Conservation (phyloP, 176 grass and related monocot species). For the Chrysopogon serrulatus region DNA sequence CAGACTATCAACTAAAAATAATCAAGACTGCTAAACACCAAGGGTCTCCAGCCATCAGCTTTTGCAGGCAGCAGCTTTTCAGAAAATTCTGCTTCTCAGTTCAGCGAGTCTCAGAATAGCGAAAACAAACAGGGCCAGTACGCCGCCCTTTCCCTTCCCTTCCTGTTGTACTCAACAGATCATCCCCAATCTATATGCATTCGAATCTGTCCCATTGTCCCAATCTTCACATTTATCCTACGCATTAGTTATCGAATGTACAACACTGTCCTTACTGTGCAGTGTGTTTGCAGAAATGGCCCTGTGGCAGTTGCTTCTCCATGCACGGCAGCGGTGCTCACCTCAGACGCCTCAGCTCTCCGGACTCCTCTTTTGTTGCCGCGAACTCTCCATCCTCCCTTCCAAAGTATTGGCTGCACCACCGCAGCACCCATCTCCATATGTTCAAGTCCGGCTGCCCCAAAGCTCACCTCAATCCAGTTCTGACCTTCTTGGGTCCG, state of each 20-base stretch:
- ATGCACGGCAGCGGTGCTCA: neutral
- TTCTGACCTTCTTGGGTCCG: slow-evolving; percentile 10
- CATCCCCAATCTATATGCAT: neutral
- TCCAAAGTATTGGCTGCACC: neutral
- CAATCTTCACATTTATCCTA: neutral
- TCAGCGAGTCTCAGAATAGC: neutral
- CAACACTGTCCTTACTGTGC: neutral
- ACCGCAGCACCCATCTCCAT: neutral
- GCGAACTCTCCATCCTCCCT: neutral
- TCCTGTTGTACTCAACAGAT: neutral
- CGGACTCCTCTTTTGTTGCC: neutral
- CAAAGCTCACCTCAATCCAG: slow-evolving; percentile 3
- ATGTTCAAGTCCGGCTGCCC: neutral
- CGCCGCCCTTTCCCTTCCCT: neutral
- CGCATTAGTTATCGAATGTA: neutral
- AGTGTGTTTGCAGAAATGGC: slow-evolving; percentile 26
- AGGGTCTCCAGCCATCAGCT: neutral
- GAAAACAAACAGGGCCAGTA: neutral
- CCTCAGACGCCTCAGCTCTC: neutral
- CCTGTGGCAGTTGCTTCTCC: slow-evolving; percentile 8
- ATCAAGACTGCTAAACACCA: neutral
- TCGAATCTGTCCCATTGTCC: neutral
- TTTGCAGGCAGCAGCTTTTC: neutral
- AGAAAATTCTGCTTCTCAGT: neutral
- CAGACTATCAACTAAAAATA: neutral